phyloP scores from a whole-genome alignment of 257 asterid genomes.

The Penstemon barbatus region DNA sequence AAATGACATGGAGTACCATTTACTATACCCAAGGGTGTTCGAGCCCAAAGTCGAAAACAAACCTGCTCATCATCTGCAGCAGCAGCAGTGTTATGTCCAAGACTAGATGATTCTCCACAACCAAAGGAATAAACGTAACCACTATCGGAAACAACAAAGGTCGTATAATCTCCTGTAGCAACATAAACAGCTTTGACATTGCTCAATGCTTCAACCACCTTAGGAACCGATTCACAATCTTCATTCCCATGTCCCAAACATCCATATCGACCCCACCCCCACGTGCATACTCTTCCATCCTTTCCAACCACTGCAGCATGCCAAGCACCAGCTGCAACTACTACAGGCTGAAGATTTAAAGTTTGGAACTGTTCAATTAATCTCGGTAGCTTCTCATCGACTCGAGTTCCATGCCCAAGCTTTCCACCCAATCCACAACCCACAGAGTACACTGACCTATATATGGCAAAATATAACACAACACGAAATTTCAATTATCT shows the following conservation, averaged over 20 bases:
- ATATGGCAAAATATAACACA: background rate
- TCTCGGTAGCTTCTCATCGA: constrained; percentile 89
- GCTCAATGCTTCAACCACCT: constrained; percentile 83
- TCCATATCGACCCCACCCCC: constrained; percentile 99
- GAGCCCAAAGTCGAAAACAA: constrained; percentile 11
- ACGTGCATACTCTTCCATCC: constrained; percentile 96
- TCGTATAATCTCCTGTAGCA: constrained; percentile 96
- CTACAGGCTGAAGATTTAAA: constrained; percentile 82
- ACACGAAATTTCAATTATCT: no score
- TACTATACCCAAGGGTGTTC: background rate
- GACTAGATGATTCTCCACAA: constrained; percentile 94
- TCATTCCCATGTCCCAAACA: constrained; percentile 99
- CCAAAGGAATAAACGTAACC: constrained; percentile 96
- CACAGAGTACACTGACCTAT: constrained; percentile 98
- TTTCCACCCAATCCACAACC: constrained; percentile 99
- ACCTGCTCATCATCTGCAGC: constrained; percentile 71
- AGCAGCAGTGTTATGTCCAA: constrained; percentile 70
- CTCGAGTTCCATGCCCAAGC: constrained; percentile 86
- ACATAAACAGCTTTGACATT: constrained; percentile 78
- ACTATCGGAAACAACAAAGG: constrained; percentile 81
- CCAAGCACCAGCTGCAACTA: constrained; percentile 99
- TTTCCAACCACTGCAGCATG: constrained; percentile 98
- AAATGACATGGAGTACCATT: background rate
- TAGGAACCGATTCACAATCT: constrained; percentile 86
- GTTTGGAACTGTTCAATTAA: constrained; percentile 71